These are phyloP conservation scores for Cerioporus squamosus DNA, from an alignment of 1,284 basidiomycete species.

Conservation along the genomic window DNA sequence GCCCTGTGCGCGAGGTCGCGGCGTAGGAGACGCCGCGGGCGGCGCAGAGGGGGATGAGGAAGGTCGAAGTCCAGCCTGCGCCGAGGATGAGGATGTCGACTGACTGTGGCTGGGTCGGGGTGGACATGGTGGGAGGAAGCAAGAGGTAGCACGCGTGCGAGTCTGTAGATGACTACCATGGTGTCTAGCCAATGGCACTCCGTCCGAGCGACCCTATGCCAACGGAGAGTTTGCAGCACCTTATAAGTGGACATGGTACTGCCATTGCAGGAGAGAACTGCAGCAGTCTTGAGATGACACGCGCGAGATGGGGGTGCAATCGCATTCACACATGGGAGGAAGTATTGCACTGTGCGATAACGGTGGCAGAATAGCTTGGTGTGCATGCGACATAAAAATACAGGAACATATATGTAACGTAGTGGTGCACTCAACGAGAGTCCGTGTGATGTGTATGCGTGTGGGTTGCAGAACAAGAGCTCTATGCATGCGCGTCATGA, in stretches of 20 bases:
- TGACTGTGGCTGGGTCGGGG: background rate
- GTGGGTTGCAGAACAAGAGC: background rate
- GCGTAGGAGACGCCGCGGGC: conserved; percentile 49
- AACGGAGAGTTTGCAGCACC: too few relatives aligned
- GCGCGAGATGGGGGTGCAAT: too few relatives aligned
- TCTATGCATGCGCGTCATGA: conserved; percentile 29
- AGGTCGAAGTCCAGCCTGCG: conserved; percentile 71
- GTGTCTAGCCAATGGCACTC: too few relatives aligned
- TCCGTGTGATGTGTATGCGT: conserved; percentile 5
- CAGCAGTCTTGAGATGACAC: too few relatives aligned
- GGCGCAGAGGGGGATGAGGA: conserved; percentile 60
- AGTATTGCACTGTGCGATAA: too few relatives aligned
- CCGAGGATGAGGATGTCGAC: conserved; percentile 68
- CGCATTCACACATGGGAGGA: too few relatives aligned
- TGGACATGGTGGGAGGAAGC: background rate
- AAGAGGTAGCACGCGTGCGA: background rate
- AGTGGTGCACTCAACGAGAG: conserved; percentile 1
- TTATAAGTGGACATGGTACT: too few relatives aligned
- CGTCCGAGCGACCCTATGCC: too few relatives aligned
- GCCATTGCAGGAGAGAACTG: too few relatives aligned
- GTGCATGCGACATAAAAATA: background rate
- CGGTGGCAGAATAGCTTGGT: too few relatives aligned
- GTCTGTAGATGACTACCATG: too few relatives aligned
- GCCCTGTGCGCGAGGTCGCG: conserved; percentile 58
- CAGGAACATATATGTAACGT: background rate